Percentiles rank a stretch among this genome's conserved stretches.
Conservation (phyloP, 352 stramenopile species). For the Globisporangium parvum region DNA sequence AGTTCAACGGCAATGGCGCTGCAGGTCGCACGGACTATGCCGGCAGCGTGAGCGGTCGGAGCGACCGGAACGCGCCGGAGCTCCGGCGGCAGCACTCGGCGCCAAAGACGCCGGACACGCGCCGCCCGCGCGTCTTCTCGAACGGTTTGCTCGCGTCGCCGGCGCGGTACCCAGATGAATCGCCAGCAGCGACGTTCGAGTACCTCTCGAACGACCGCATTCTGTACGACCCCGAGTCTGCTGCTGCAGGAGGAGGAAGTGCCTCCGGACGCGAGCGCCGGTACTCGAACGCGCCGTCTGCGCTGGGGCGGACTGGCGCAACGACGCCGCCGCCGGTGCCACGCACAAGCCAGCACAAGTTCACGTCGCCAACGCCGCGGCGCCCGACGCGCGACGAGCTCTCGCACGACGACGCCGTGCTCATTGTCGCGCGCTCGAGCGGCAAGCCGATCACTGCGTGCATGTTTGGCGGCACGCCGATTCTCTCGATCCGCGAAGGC, state of each 20-base stretch:
- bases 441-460: slow-evolving; percentile 52
- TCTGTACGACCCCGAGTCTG: slow-evolving; percentile 11
- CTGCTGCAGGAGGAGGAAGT: too few relatives aligned
- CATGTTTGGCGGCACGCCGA: slow-evolving; percentile 52
- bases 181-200: not conserved
- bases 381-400: slow-evolving; percentile 21
- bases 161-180: too few relatives aligned
- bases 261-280: slow-evolving; percentile 4
- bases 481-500: slow-evolving; percentile 58
- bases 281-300: slow-evolving; percentile 8
- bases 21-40: not conserved
- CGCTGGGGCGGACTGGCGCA: not conserved
- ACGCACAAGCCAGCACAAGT: not conserved
- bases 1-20: slow-evolving; percentile 1
- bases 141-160: slow-evolving; percentile 2
- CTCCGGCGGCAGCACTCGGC: slow-evolving; percentile 12
- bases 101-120: not conserved
- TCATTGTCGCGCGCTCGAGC: slow-evolving; percentile 49
- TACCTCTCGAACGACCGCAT: slow-evolving; percentile 10
- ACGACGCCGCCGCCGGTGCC: not conserved
- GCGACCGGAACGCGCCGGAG: slow-evolving; percentile 12
- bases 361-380: not conserved
- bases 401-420: slow-evolving; percentile 37
- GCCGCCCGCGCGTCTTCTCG: slow-evolving; percentile 8
- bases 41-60: too few relatives aligned